Evolutionary conservation across 2,329 filamentous ascomycete species (phyloP), one percentile per base, ranked within the genome.

Genomic region (Zymoseptoria brevis): DNA sequence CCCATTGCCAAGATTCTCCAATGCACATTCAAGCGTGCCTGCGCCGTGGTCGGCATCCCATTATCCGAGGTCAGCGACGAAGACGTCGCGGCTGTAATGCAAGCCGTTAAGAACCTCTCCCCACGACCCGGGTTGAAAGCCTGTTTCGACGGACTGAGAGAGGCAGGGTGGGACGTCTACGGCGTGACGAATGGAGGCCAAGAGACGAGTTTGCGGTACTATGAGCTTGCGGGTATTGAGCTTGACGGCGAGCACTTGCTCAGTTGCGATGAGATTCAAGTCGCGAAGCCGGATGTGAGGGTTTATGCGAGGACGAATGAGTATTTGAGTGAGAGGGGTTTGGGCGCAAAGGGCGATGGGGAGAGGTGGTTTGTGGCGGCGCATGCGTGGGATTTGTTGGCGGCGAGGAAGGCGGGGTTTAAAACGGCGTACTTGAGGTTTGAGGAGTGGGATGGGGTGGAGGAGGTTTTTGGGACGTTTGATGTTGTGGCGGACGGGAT

Each of bases 301-400:
- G 68, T 71, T 7, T 71, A 71, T 58, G 63, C 65, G 57, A 66
- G 55, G 56, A 62, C 67, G 11, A 57, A 71, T 50, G 16, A 55
- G 51, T 61, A 64, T 59, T 58, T 70, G 49, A 69, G 61, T 21
- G 53, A 58, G 29, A 50, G 58, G 24, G 66, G 67, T 1, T 19
- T 66, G 56, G 66, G 63, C 2, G 35, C n/a, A 24, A 62, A 66
- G 35, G 63, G 58, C 1, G 66, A 65, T 58, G 66, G 66, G 7
- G 63, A 67, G 49, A 61, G 69, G 52, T 70, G 67, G 69, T 69
- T 71, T 59, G 64, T 70, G 29, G 68, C 69, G 2, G 69, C 68
- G 19, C 69, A 71, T 64, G 64, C 63, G 13, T 70, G 68, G 65
- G 68, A 68, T 62, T 57, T 70, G 56, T 62, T 68, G 22, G 66